Evolutionary conservation across 768 basidiomycete genomes (phyloP), one percentile per base, ranked within the genome.

Genomic region (Hysterangium stoloniferum): DNA sequence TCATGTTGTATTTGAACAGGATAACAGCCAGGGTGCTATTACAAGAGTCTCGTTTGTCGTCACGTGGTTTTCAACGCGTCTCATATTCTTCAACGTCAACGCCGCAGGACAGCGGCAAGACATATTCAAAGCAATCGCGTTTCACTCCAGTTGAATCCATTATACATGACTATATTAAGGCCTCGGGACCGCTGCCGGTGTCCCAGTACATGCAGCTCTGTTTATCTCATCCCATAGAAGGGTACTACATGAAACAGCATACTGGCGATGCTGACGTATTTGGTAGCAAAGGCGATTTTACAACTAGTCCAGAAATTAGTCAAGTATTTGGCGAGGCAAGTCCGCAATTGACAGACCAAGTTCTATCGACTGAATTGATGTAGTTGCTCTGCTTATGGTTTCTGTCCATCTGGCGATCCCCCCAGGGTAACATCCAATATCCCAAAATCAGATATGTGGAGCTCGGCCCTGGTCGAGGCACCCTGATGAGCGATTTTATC

Each of bases 291-390:
- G 96, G 96, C 4, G 96, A 99, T 70, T 99, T 98, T 61, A 85
- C 87, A 19, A 99, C 96, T 9, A 92, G 87, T 58, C 96, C 95
- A 1, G 96, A 99, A 65, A 97, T 99, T 47, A 88, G 81, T 58
- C 93, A 97, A 63, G 79, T 89, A 0, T 98, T 98, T 63, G 96
- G 96, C 53, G 95, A 99, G 81, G 95, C 93, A 62, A 56, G 78
- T 64, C 8, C 27, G 34, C 6, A 25, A 29, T n/a, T 42, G n/a
- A 17, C 22, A 42, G 31, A 27, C 29, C 19, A 25, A 13, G 24
- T 22, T 9, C 33, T 20, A 2, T 17, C 19, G 8, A 33, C 20
- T 34, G n/a, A 33, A 24, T 25, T 13, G 9, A 25, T 19, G 34
- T 25, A 6, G 40, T 17, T 50, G 6, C 41, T 60, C 61, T 27